phyloP scores from a whole-genome alignment of 805 yeast genomes.

The Candida coleopterorum region DNA sequence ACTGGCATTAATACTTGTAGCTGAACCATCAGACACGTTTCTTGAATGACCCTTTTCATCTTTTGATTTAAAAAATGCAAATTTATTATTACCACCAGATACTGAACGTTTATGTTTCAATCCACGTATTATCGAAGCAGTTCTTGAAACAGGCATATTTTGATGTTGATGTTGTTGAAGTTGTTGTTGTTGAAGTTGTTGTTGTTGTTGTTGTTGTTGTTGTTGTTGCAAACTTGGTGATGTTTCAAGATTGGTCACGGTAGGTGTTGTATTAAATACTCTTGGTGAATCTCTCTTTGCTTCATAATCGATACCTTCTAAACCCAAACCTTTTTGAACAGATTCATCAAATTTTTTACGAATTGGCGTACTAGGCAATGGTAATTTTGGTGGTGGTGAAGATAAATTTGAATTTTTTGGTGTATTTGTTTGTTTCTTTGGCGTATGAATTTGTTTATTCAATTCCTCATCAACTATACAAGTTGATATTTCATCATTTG shows the following conservation, averaged over 20 bases:
- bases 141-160: not conserved
- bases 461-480: slow-evolving; percentile 9
- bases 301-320: slow-evolving; percentile 29
- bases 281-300: not conserved
- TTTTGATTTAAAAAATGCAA: slow-evolving; percentile 29
- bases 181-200: slow-evolving; percentile 25
- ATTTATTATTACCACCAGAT: slow-evolving; percentile 33
- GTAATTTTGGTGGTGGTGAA: slow-evolving; percentile 39
- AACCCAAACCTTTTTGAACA: slow-evolving; percentile 33
- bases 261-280: slow-evolving; percentile 18
- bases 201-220: too few species aligned
- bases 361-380: slow-evolving; percentile 19
- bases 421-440: not conserved
- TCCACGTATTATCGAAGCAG: slow-evolving; percentile 11
- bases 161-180: slow-evolving; percentile 22
- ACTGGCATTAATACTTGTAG: slow-evolving; percentile 11
- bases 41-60: slow-evolving; percentile 28
- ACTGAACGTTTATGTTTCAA: slow-evolving; percentile 38
- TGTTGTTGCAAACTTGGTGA: too few species aligned
- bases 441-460: slow-evolving; percentile 1
- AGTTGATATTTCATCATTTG: slow-evolving; percentile 16
- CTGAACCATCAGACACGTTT: slow-evolving; percentile 36
- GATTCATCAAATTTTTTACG: slow-evolving; percentile 13
- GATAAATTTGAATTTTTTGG: slow-evolving; percentile 10
- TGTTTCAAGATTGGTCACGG: slow-evolving; percentile 31